Evolutionary conservation across 805 yeast genomes (phyloP), one percentile per base, ranked within the genome.

Genomic region (Starmerella lactis-condensi): DNA sequence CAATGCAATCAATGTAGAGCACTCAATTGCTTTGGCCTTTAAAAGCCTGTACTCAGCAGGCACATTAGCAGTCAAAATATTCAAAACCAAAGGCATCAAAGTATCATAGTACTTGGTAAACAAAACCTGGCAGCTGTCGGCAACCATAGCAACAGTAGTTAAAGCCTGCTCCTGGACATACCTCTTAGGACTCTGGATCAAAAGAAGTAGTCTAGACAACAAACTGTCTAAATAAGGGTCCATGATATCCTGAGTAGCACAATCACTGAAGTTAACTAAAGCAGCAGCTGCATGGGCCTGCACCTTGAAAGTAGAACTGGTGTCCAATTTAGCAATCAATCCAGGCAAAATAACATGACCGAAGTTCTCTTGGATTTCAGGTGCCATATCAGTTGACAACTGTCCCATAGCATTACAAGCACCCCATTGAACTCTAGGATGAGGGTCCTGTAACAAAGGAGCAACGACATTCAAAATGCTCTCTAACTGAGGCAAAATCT

Each of bases 231-330:
- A 62, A 47, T 76, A 83, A n/a, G 96, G 96, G 48, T 82, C 94
- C 44, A 89, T 59, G 8, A 73, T 69, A 39, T 77, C 92, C 48
- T 79, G 76, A 5, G 78, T 59, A 2, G 96, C 93, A 40, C 76
- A 81, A 55, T 89, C 98, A 24, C 85, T 70, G 52, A 89, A 89
- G 52, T 89, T 89, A 28, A 89, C 96, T 46, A 85, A 62, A 0
- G 98, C 98, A 31, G 98, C 98, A 26, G 98, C 95, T 12, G 95
- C 96, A 50, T 89, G 98, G 1, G 94, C 79, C 58, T 85, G 96
- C 16, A 89, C 98, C 48, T 96, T 64, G 35, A 75, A 83, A 4
- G 54, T 49, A 29, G 81, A 69, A 40, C 65, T 65, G 39, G 65
- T 62, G 2, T 74, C 71, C 31, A 89, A 64, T 60, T 69, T 79